Evolutionary conservation across 2,329 filamentous ascomycete genomes (phyloP).

Genomic region (Pestalotiopsis sp.): DNA sequence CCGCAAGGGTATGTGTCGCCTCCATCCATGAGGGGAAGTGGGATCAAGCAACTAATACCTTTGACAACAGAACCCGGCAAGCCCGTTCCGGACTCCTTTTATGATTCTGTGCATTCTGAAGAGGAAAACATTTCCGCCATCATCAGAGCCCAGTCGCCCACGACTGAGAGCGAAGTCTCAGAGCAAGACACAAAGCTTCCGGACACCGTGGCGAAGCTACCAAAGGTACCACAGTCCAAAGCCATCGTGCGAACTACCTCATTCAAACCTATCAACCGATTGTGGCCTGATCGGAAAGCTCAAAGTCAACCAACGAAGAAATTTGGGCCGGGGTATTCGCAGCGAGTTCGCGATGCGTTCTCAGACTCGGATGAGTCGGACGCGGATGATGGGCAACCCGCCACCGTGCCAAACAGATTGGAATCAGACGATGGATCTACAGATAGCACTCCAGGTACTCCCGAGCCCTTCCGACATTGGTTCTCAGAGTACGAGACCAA

Average conservation of each 20-base stretch:
- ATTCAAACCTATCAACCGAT: constrained; percentile 8
- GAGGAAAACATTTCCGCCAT: neutral
- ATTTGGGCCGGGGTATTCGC: constrained; percentile 3
- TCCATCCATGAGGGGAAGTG: neutral
- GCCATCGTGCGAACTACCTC: neutral
- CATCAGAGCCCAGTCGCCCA: neutral
- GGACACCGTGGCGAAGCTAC: too few relatives aligned
- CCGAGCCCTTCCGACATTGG: neutral
- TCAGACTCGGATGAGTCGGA: neutral
- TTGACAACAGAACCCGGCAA: neutral
- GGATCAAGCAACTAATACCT: neutral
- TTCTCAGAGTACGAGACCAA: neutral
- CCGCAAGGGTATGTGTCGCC: neutral
- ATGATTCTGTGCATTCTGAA: neutral
- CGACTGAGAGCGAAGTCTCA: neutral
- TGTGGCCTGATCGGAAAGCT: neutral
- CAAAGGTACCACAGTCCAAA: neutral
- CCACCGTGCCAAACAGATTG: neutral
- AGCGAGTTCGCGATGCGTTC: neutral
- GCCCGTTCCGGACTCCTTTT: neutral
- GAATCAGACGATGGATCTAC: neutral
- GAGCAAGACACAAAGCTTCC: neutral
- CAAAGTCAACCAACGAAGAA: neutral
- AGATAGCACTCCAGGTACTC: neutral
- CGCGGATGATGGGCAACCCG: neutral